phyloP scores from a whole-genome alignment of 768 basidiomycete genomes.

The Amanita jacksonii region DNA sequence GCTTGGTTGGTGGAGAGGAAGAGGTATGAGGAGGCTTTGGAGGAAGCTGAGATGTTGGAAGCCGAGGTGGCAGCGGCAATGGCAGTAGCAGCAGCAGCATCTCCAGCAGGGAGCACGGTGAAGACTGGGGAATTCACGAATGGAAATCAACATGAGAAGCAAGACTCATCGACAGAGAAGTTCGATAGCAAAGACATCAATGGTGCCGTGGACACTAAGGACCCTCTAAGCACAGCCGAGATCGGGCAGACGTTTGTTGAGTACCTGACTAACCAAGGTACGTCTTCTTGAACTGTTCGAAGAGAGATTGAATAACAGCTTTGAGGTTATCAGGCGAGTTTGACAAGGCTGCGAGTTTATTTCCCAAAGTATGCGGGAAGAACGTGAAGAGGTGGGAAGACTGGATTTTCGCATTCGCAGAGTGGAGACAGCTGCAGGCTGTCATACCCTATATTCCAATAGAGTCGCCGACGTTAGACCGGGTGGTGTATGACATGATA shows the following conservation, averaged over 20 bases:
- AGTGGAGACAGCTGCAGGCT: constrained; percentile 72
- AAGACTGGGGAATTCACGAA: constrained; percentile 12
- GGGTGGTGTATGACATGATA: constrained; percentile 91
- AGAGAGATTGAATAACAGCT: neutral
- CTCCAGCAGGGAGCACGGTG: constrained; percentile 17
- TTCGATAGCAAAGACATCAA: neutral
- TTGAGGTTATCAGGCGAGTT: neutral
- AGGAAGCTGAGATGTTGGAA: constrained; percentile 63
- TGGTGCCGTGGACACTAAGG: constrained; percentile 20
- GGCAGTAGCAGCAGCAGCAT: neutral
- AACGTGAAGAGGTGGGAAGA: constrained; percentile 86
- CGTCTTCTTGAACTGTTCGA: constrained; percentile 11
- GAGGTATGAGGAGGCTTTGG: constrained; percentile 85
- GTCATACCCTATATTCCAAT: constrained; percentile 90
- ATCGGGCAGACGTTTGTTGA: constrained; percentile 86
- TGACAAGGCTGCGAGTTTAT: constrained; percentile 57
- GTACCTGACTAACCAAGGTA: constrained; percentile 76
- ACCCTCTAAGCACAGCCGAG: constrained; percentile 42
- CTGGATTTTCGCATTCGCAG: constrained; percentile 88
- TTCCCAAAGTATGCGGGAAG: constrained; percentile 77
- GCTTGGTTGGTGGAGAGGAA: constrained; percentile 83
- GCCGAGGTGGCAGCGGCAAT: constrained; percentile 9
- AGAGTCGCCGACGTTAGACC: constrained; percentile 66
- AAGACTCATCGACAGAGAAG: neutral
- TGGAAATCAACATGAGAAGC: constrained; percentile 4